Conservation (phyloP, 306 rosid species). For the Prunus persica region Prunus_persica_NCBIv2 NC_034014.1:5317001-5317500, state of each 20-base stretch:
- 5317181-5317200: neutral
- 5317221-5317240: neutral
- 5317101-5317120: neutral
- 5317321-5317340: neutral
- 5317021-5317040: neutral
- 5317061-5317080: neutral
- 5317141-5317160: no score
- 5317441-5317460: neutral
- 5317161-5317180: no score
- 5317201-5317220: neutral
- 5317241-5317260: neutral
- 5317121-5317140: no score
- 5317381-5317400: constrained; percentile 14
- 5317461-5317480: neutral
- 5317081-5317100: neutral
- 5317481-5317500: constrained; percentile 5
- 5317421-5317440: neutral
- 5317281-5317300: neutral
- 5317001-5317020: no score
- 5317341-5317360: neutral
- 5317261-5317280: neutral
- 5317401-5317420: constrained; percentile 6
- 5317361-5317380: neutral
- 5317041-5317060: neutral
- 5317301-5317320: neutral